These are phyloP conservation scores for Yueomyces sp. DNA, from an alignment of 805 yeast species.

Conservation along the genomic window DNA sequence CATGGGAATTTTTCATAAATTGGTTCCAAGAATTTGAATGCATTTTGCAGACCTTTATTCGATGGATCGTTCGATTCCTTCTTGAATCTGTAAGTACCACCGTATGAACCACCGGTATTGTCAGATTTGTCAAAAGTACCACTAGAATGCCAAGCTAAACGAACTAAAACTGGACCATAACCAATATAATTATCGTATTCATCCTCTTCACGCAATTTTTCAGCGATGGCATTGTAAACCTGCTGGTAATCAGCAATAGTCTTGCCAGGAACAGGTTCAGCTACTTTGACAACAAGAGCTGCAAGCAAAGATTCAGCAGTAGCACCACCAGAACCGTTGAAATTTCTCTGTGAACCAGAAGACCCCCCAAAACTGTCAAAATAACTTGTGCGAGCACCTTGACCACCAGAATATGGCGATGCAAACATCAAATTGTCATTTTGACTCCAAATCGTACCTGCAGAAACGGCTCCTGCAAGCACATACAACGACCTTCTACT, in stretches of 20 bases:
- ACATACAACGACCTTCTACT: no score
- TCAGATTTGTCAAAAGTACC: slow-evolving; percentile 62
- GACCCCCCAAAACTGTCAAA: no score
- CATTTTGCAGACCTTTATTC: slow-evolving; percentile 52
- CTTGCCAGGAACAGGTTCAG: slow-evolving; percentile 18
- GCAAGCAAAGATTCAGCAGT: slow-evolving; percentile 24
- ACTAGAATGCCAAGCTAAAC: slow-evolving; percentile 78
- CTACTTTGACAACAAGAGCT: slow-evolving; percentile 27
- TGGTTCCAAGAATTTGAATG: slow-evolving; percentile 41
- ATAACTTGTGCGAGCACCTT: no score
- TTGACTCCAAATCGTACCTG: no score
- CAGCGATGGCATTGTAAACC: slow-evolving; percentile 64
- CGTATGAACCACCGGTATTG: slow-evolving; percentile 54
- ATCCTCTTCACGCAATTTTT: slow-evolving; percentile 38
- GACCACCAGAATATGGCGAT: no score
- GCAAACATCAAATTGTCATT: no score
- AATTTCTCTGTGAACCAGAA: no score
- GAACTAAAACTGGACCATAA: slow-evolving; percentile 63
- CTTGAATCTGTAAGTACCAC: slow-evolving; percentile 50
- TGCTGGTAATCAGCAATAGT: slow-evolving; percentile 41
- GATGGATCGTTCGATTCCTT: slow-evolving; percentile 42
- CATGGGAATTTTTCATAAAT: slow-evolving; percentile 45
- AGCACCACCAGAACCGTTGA: slow-evolving; percentile 12
- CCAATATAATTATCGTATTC: slow-evolving; percentile 55
- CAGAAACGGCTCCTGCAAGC: no score